Base-by-base conservation (phyloP, 2,329 filamentous ascomycete species). In the Cordyceps tenuipes region DNA sequence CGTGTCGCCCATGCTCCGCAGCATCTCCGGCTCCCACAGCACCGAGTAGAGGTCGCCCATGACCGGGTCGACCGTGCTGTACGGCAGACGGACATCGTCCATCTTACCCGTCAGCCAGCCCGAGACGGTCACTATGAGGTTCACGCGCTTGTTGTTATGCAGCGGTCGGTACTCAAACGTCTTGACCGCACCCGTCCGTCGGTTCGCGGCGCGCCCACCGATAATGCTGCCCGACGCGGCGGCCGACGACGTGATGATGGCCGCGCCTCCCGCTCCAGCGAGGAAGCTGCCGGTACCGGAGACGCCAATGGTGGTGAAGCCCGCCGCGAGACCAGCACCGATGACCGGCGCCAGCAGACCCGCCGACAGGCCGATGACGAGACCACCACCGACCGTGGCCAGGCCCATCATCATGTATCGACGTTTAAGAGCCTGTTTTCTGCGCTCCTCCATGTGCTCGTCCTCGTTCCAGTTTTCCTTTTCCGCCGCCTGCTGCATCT, bases 1-100 rank as follows among this genome's bases (percentile, higher is more conserved):
- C 50, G 94, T 99, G 71, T 94, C 90, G 82, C 94, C 94, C 87
- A 97, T 99, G 73, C 91, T 96, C 67, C 86, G 88, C 70, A 99
- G 82, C 92, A 99, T 96, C 70, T 99, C 94, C 3, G 94, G 95
- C 73, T 99, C 94, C 92, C 94, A 99, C 61, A 95, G 79, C 12
- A 99, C 87, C 0, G 93, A 97, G 75, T 99, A 99, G 17, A 99
- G 86, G 70, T 99, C 94, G 13, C 94, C 94, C 94, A 99, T 99
- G 64, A 97, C 84, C 0, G 95, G 91, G 72, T 99, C 92, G 7
- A 99, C 88, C 0, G 95, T 99, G 76, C 91, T 97, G 74, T 89
- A 99, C 8, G 94, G 94, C 68, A 99, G 76, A 62, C 94, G 89
- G 54, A 99, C 92, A 72, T 99, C 94, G 75, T 99, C 94, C 57